These are phyloP conservation scores for Cytospora schulzeri DNA, from an alignment of 2,329 filamentous ascomycete species.

Conservation along the genomic window DNA sequence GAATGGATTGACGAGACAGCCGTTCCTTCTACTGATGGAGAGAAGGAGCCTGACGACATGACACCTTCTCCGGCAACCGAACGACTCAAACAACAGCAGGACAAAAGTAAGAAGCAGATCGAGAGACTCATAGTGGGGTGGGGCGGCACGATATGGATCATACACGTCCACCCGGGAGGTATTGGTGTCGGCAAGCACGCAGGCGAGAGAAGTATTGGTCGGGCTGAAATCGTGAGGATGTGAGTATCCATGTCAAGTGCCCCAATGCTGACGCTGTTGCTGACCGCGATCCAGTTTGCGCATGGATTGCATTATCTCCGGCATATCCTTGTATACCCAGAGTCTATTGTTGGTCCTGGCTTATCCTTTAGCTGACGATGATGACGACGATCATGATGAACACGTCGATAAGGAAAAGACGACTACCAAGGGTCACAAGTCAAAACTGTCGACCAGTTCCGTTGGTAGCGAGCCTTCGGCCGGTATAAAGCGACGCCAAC, in stretches of 20 bases:
- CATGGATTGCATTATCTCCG: slow-evolving; percentile 97
- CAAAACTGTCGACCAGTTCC: slow-evolving; percentile 49
- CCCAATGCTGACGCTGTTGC: slow-evolving; percentile 9
- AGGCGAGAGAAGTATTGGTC: slow-evolving; percentile 72
- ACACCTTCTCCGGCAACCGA: slow-evolving; percentile 48
- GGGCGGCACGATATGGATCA: slow-evolving; percentile 95
- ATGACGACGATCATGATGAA: slow-evolving; percentile 56
- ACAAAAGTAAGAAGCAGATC: slow-evolving; percentile 50
- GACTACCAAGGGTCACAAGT: slow-evolving; percentile 43
- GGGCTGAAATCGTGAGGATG: slow-evolving; percentile 91
- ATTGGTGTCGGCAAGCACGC: slow-evolving; percentile 65
- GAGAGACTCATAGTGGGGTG: slow-evolving; percentile 92
- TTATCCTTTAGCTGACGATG: slow-evolving; percentile 75
- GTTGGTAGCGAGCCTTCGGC: slow-evolving; percentile 61
- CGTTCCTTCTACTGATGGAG: slow-evolving; percentile 72
- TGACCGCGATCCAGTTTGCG: slow-evolving; percentile 65
- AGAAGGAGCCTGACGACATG: slow-evolving; percentile 36
- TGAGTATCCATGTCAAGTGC: slow-evolving; percentile 49
- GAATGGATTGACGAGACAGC: slow-evolving; percentile 91
- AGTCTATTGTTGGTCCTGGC: slow-evolving; percentile 88
- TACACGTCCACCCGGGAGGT: slow-evolving; percentile 83
- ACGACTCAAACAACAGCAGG: slow-evolving; percentile 52
- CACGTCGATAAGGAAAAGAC: slow-evolving; percentile 34
- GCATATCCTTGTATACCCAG: slow-evolving; percentile 93
- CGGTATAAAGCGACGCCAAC: slow-evolving; percentile 71